Base-by-base conservation (phyloP, 2,329 filamentous ascomycete genomes). In the Arthroderma sp. region DNA sequence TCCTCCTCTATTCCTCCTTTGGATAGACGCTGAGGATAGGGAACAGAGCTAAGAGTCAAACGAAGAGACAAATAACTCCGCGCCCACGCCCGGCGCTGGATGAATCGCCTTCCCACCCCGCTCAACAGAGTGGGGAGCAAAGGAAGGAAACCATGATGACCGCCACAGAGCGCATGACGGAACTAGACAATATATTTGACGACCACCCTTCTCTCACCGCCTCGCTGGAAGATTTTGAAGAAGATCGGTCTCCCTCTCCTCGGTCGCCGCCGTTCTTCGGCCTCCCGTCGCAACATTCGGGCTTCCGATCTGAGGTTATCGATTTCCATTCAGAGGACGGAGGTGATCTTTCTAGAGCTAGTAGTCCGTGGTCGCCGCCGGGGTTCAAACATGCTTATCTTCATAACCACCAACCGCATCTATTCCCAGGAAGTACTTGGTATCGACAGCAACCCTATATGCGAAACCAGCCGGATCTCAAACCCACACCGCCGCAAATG, bases 321-420 rank as follows among this genome's bases (percentile, higher is more conserved):
- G 71, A 73, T 29, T 64, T 62, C 41, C 62, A 58, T 49, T 63
- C 68, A 47, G 48, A 61, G 10, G 65, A 68, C 40, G 68, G 69
- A 46, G 56, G 50, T 5, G 31, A 44, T 10, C 68, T 73, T 48
- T 68, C 68, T 43, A 64, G 67, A 5, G 10, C 42, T 27, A 50
- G 47, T 22, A 70, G 72, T 40, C 75, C 75, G 30, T 82, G 77
- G 76, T 79, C 76, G 43, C 80, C 80, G 36, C 80, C 80, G 2
- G 77, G 77, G 8, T 80, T 78, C 70, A 70, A 75, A 48, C 58
- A 61, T 29, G 46, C 42, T 6, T 37, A 45, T 10, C 38, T 46
- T 31, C 28, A 33, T 9, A 57, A 58, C 46, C 65, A 66, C 51
- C 73, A 70, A 54, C 44, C 42, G 38, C 38, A 42, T 3, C 39